Evolutionary conservation across 805 yeast species (phyloP), one percentile per base, ranked within the genome.

Genomic region (Candida ipomoeae): DNA sequence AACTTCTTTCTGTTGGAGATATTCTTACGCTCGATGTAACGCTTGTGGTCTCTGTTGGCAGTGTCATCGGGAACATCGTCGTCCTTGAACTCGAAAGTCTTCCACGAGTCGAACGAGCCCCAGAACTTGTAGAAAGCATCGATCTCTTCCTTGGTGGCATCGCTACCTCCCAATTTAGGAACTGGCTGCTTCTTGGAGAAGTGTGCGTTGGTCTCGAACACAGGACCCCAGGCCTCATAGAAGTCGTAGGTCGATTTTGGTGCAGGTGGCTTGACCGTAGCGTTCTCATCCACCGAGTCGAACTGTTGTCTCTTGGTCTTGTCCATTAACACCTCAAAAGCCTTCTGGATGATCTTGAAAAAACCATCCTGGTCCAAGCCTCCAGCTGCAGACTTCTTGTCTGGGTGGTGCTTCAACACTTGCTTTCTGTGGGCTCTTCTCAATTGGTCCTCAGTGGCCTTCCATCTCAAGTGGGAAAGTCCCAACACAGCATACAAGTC

Each of bases 31-130:
- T 94, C 99, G 61, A 91, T 85, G 79, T 89, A 88, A 77, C 99
- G 96, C 80, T 94, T 94, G 83, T 94, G 96, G 71, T 94, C 99
- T 81, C 99, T 90, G 84, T 94, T 94, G 54, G 96, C 87, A 51
- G 97, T 88, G 74, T 94, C 99, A 77, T 94, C 99, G 61, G 99
- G 99, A 65, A 91, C 97, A 68, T 94, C 99, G 79, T 94, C 99
- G 68, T 94, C 99, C 70, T 90, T 82, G 77, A 91, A 94, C 77
- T 94, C 99, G 68, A 94, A 94, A 44, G 96, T 79, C 79, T 96
- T 88, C 99, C 99, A 94, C 18, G 98, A 92, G 74, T 94, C 97
- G 59, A 91, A 88, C 70, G 86, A 85, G 71, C 85, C 85, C 87
- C 94, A 94, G 82, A 89, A 92, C 60, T 82, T 80, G 80, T 92